phyloP scores from a whole-genome alignment of 208 protist genomes.

The Acanthamoeba castellanii region DNA sequence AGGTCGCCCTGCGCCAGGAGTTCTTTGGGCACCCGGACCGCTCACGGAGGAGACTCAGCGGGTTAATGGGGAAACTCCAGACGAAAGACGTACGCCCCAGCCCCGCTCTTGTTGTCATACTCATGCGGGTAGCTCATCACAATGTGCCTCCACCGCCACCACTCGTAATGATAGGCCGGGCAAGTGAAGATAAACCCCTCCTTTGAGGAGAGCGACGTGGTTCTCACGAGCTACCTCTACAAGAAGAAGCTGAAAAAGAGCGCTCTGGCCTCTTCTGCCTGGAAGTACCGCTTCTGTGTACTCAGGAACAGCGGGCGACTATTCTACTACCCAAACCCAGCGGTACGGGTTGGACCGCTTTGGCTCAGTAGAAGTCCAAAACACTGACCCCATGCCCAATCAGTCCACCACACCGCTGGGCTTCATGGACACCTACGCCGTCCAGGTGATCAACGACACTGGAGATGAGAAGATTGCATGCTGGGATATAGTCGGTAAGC shows the following conservation, averaged over 20 bases:
- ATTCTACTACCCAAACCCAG: background rate
- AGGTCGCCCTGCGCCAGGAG: background rate
- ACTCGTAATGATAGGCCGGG: too few species aligned
- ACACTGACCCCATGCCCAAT: background rate
- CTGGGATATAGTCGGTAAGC: background rate
- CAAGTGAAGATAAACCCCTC: background rate
- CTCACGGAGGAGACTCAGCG: too few species aligned
- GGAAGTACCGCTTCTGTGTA: conserved; percentile 33
- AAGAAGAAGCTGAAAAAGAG: conserved; percentile 56
- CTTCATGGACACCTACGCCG: background rate
- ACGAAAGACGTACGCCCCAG: too few species aligned
- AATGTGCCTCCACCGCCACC: too few species aligned
- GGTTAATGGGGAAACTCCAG: too few species aligned
- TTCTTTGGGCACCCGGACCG: background rate
- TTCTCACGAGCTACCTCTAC: background rate
- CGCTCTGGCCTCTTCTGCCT: background rate
- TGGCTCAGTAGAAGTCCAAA: background rate
- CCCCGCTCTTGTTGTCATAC: too few species aligned
- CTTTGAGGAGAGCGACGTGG: background rate
- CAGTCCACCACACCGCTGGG: background rate
- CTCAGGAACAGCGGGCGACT: background rate
- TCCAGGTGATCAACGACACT: background rate
- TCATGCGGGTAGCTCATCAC: too few species aligned
- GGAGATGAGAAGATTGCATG: background rate
- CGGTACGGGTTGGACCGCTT: background rate